These are phyloP conservation scores for Zoysia japonica DNA, from an alignment of 176 grass and related monocot species.

Conservation along the genomic window DNA sequence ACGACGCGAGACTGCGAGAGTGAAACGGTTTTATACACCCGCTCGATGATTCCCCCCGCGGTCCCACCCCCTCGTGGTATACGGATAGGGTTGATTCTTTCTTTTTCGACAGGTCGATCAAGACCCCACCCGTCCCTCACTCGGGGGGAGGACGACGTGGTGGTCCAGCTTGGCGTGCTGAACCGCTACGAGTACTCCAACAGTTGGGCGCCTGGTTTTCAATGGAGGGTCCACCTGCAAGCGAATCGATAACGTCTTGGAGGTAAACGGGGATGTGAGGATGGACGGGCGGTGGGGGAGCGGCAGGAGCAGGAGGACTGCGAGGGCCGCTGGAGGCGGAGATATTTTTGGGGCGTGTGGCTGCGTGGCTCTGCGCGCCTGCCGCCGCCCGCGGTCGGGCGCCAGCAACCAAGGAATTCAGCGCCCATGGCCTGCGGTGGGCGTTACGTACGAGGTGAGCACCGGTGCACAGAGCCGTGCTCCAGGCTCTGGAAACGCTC, in stretches of 20 bases:
- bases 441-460: neutral
- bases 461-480: neutral
- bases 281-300: neutral
- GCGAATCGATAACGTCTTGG: rapidly evolving
- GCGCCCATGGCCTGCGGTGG: neutral
- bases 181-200: neutral
- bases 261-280: too few species aligned
- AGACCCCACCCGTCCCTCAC: neutral
- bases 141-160: neutral
- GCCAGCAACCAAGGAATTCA: neutral
- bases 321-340: neutral
- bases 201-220: rapidly evolving
- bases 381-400: neutral
- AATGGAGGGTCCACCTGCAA: neutral
- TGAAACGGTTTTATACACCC: neutral
- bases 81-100: constrained; percentile 1
- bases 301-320: neutral
- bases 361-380: neutral
- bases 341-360: constrained; percentile 32
- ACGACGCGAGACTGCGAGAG: neutral
- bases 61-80: neutral
- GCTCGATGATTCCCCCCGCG: neutral
- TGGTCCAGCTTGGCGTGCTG: constrained; percentile 30
- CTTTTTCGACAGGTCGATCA: neutral
- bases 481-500: too few species aligned